phyloP scores from a whole-genome alignment of 257 asterid species.

The Penstemon eatonii region DNA sequence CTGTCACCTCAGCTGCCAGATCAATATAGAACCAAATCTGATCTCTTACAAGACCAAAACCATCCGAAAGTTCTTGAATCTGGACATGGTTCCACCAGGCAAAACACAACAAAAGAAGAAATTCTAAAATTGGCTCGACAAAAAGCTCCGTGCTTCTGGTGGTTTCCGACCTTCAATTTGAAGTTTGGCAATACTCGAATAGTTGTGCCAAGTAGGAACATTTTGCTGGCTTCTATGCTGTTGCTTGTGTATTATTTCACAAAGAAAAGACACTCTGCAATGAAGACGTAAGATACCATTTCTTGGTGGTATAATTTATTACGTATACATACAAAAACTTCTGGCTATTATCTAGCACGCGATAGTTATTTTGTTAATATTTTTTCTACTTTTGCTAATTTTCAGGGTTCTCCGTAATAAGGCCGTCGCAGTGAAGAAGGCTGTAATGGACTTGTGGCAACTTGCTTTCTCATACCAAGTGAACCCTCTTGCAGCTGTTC shows the following conservation, averaged over 20 bases:
- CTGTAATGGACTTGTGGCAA: constrained; percentile 72
- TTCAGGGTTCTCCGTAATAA: constrained; percentile 49
- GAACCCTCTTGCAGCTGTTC: constrained; percentile 92
- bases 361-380: constrained; percentile 6
- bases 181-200: constrained; percentile 55
- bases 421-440: constrained; percentile 53
- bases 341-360: neutral
- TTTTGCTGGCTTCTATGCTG: constrained; percentile 51
- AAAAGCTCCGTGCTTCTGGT: constrained; percentile 51
- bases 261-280: constrained; percentile 58
- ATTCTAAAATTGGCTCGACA: constrained; percentile 52
- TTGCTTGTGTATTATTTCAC: constrained; percentile 45
- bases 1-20: constrained; percentile 40
- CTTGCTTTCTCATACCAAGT: constrained; percentile 96
- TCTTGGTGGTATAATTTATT: neutral
- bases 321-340: neutral
- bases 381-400: constrained; percentile 25
- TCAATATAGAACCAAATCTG: constrained; percentile 31
- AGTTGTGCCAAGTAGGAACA: constrained; percentile 60
- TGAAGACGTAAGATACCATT: constrained; percentile 62
- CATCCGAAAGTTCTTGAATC: constrained; percentile 39
- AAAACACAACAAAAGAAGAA: constrained; percentile 48
- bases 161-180: constrained; percentile 65
- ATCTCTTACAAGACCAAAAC: constrained; percentile 34
- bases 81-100: constrained; percentile 23